Conservation (phyloP, 192 early-diverging fungal species). For the Oehlia diaphana region DNA sequence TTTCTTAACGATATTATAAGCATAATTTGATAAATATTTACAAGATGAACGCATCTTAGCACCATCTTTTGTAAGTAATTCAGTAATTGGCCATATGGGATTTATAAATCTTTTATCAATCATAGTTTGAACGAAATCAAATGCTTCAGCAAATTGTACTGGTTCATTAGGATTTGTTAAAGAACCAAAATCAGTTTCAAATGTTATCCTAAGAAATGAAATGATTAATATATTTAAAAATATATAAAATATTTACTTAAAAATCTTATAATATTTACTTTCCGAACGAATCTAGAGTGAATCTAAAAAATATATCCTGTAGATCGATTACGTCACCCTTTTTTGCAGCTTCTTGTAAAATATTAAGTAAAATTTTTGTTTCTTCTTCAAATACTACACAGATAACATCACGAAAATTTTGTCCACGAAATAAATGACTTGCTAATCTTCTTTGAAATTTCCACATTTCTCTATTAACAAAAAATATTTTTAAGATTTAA, state of each 20-base stretch:
- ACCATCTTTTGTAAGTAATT: slow-evolving; percentile 26
- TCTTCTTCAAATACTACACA: slow-evolving; percentile 8
- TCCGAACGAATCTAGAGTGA: slow-evolving; percentile 45
- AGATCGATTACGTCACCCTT: slow-evolving; percentile 42
- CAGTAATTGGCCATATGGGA: slow-evolving; percentile 39
- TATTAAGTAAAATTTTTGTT: background rate
- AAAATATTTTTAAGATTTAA: background rate
- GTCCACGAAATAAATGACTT: background rate
- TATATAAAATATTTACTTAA: no score
- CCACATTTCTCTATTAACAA: background rate
- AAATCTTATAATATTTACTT: slow-evolving; percentile 1
- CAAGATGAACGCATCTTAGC: slow-evolving; percentile 32
- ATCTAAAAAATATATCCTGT: slow-evolving; percentile 30
- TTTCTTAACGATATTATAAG: slow-evolving; percentile 36
- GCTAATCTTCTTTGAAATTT: slow-evolving; percentile 22
- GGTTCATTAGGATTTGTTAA: slow-evolving; percentile 33
- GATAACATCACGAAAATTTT: slow-evolving; percentile 22
- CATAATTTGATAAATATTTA: slow-evolving; percentile 35
- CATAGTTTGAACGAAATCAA: slow-evolving; percentile 49
- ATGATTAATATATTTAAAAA: no score
- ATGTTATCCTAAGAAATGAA: slow-evolving; percentile 27
- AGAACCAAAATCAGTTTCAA: slow-evolving; percentile 36
- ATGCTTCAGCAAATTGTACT: slow-evolving; percentile 48
- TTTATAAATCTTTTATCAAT: slow-evolving; percentile 38
- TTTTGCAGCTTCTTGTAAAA: slow-evolving; percentile 27